Base-by-base conservation (phyloP, 306 rosid species). In the Acacia crassicarpa region DNA sequence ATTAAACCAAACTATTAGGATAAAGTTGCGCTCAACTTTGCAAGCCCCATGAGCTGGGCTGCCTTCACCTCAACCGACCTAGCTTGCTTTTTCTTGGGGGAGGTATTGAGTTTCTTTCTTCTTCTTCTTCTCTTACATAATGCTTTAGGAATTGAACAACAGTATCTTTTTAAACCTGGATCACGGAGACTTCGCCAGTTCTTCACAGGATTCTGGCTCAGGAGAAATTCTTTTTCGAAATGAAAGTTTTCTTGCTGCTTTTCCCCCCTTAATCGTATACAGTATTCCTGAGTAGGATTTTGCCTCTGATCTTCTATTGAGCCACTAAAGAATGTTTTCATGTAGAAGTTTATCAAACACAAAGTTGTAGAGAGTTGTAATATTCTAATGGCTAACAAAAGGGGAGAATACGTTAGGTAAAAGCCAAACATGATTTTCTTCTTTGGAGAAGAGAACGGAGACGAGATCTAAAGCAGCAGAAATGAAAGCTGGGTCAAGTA, bases 401-500 rank as follows among this genome's bases (percentile, higher is more conserved):
- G 74, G 17, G 59, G 59, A 1, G 7, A 20, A 16, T 53, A 19
- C 23, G 10, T 17, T 20, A 19, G 8, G 61, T 19, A 63, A 63
- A 43, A 35, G 15, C 48, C 62, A 49, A 49, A 48, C 30, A 19
- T n/a, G 30, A 30, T 8, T 53, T 54, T 20, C 3, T 6, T 54
- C 20, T 54, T 5, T 6, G 61, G 61, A 8, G 9, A 54, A 20
- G 20, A 15, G 66, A 20, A 35, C 1, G 40, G 2, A 54, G 56
- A 51, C 5, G 27, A 19, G 20, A 75, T 19, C 5, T 12, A 30
- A 58, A 81, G 54, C 13, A 74, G 10, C 49, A 46, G 27, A 46
- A 33, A 81, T 43, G 62, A 75, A 70, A 56, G 58, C 72, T 54
- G 56, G 20, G 20, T 49, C 46, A 8, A 49, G 22, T 56, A 80